Conservation (phyloP, 2,329 filamentous ascomycete species). For the Sarocladiaceae sp. region DNA sequence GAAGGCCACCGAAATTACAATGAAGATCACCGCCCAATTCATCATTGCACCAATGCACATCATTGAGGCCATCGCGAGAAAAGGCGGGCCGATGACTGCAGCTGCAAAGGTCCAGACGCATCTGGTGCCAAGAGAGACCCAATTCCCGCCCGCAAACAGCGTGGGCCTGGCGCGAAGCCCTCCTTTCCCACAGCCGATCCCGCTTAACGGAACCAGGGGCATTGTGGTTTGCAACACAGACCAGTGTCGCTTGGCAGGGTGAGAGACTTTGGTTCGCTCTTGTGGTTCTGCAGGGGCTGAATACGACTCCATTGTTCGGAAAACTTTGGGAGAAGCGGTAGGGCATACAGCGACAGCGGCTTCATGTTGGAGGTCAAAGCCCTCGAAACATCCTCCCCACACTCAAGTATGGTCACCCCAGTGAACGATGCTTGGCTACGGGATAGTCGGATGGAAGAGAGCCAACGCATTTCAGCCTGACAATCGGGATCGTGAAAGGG, state of each 20-base stretch:
- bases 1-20: not conserved
- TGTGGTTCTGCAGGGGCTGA: not conserved
- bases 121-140: conserved; percentile 1
- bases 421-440: not conserved
- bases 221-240: not conserved
- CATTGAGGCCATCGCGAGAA: not conserved
- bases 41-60: not conserved
- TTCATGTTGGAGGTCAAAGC: not conserved
- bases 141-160: not conserved
- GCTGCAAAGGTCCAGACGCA: not conserved
- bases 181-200: not conserved
- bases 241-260: not conserved
- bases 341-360: too few species aligned
- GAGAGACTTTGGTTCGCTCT: not conserved
- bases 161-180: not conserved
- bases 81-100: conserved; percentile 6
- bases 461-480: not conserved
- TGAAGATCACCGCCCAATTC: not conserved
- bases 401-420: not conserved
- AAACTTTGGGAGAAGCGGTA: too few species aligned
- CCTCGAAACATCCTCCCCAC: not conserved
- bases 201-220: not conserved
- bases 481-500: not conserved
- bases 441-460: not conserved
- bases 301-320: not conserved